These are phyloP conservation scores for Moesziomyces antarcticus DNA, from an alignment of 1,284 basidiomycete species.

Conservation along the genomic window DNA sequence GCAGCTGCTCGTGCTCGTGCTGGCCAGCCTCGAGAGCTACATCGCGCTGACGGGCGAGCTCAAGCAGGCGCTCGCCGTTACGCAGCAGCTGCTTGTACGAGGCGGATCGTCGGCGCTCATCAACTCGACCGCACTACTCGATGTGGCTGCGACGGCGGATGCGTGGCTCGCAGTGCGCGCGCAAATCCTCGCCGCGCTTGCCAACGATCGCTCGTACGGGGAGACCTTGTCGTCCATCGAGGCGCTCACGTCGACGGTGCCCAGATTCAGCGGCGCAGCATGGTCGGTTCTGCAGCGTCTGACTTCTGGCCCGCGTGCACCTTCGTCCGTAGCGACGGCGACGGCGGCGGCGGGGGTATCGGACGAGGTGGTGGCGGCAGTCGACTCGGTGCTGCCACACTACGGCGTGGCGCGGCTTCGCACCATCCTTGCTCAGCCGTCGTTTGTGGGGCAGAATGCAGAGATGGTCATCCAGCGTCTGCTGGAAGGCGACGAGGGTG, in stretches of 20 bases:
- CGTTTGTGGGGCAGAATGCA: constrained; percentile 32
- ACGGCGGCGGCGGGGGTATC: constrained; percentile 1
- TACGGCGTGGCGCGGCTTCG: constrained; percentile 32
- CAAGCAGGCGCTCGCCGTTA: constrained; percentile 9
- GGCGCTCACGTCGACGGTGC: constrained; percentile 13
- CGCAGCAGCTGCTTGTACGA: constrained; percentile 18
- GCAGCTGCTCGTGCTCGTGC: constrained; percentile 19
- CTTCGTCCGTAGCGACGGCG: neutral
- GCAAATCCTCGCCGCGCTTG: constrained; percentile 7
- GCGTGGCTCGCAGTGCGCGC: constrained; percentile 27
- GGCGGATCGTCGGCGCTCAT: constrained; percentile 21
- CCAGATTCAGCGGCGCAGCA: constrained; percentile 39
- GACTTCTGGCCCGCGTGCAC: neutral
- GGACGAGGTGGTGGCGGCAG: constrained; percentile 30
- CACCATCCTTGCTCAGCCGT: constrained; percentile 22
- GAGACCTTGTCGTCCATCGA: constrained; percentile 30
- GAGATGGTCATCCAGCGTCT: constrained; percentile 45
- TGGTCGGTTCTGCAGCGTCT: constrained; percentile 35
- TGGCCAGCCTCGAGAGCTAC: constrained; percentile 16
- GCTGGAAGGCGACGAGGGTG: constrained; percentile 44
- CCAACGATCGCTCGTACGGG: constrained; percentile 10
- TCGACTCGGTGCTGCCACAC: constrained; percentile 46
- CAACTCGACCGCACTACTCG: constrained; percentile 31
- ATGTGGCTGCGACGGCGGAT: constrained; percentile 32
- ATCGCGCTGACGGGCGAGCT: constrained; percentile 4